Evolutionary conservation across 305 asterid genomes (phyloP).

Genomic region (Fraxinus ornus): DNA sequence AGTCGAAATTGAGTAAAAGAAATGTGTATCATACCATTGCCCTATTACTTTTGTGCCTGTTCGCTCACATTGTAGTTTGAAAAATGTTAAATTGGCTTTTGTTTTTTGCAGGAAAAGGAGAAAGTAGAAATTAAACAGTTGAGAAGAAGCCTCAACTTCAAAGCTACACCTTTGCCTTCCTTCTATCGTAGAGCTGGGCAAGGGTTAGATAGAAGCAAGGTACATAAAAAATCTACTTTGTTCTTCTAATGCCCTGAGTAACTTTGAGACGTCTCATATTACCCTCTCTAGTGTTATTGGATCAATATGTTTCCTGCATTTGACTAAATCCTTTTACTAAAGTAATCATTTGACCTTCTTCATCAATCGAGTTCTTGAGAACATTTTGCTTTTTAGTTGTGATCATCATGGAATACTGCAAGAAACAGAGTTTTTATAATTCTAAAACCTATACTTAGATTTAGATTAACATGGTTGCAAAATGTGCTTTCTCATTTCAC

Average conservation of each 20-base stretch:
- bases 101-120: constrained; percentile 35
- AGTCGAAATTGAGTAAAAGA: background rate
- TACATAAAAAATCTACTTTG: constrained; percentile 13
- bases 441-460: background rate
- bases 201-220: constrained; percentile 47
- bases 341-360: background rate
- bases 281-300: background rate
- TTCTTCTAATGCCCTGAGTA: background rate
- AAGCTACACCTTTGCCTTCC: constrained; percentile 53
- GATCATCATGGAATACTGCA: background rate
- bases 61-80: background rate
- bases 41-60: background rate
- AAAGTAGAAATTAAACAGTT: constrained; percentile 41
- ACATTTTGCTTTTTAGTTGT: background rate
- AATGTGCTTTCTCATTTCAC: background rate
- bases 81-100: background rate
- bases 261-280: background rate
- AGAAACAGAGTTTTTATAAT: background rate
- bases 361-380: background rate
- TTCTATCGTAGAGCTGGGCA: constrained; percentile 39
- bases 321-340: background rate
- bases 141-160: constrained; percentile 41
- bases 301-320: background rate
- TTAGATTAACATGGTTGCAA: background rate
- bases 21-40: background rate